phyloP scores from a whole-genome alignment of 352 stramenopile genomes.

The Aphanomyces cochlioides region DNA sequence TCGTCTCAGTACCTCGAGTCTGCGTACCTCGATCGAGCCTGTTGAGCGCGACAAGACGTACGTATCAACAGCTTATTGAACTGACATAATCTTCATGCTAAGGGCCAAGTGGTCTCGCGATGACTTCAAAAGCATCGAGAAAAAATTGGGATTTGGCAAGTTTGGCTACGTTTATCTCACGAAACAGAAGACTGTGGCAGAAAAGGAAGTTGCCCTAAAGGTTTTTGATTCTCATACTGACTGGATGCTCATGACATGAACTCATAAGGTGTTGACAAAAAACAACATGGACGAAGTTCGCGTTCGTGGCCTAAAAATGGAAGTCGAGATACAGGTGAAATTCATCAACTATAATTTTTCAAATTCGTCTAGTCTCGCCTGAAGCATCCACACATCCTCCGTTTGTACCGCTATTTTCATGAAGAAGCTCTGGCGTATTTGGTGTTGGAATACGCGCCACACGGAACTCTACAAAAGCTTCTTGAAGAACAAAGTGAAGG shows the following conservation, averaged over 20 bases:
- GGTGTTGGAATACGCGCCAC: conserved; percentile 98
- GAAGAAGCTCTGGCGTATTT: conserved; percentile 98
- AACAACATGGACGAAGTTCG: conserved; percentile 18
- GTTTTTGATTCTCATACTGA: conserved; percentile 32
- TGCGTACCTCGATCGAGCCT: neutral
- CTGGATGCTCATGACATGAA: neutral
- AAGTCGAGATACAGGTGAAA: conserved; percentile 24
- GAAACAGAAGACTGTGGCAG: conserved; percentile 59
- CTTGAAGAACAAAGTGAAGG: conserved; percentile 54
- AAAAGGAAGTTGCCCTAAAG: conserved; percentile 70
- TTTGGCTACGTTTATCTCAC: conserved; percentile 84
- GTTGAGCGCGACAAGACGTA: conserved; percentile 1
- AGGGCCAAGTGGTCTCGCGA: neutral
- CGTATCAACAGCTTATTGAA: neutral
- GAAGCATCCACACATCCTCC: conserved; percentile 95
- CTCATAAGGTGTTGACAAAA: conserved; percentile 23
- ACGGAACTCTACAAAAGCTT: conserved; percentile 98
- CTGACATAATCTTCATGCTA: no score
- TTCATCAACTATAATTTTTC: neutral
- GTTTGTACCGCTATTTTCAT: conserved; percentile 98
- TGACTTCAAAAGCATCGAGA: conserved; percentile 66
- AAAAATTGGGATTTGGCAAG: conserved; percentile 79
- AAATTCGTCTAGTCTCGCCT: conserved; percentile 93
- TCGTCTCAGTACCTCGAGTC: conserved; percentile 45
- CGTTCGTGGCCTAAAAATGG: conserved; percentile 25